phyloP scores from a whole-genome alignment of 805 yeast genomes.

The Metschnikowia anglica region DNA sequence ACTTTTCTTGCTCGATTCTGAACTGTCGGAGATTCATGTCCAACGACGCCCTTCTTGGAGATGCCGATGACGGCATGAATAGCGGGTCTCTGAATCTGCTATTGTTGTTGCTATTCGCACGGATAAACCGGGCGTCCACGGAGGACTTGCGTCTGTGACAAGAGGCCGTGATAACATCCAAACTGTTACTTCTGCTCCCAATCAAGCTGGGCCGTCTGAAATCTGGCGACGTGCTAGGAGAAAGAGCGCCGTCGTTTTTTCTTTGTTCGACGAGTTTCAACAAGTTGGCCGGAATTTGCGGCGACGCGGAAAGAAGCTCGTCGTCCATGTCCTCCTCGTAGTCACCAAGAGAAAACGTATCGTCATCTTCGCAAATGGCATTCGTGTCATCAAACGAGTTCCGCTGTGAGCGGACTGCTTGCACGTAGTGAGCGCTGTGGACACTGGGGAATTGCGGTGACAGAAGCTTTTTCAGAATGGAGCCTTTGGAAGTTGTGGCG shows the following conservation, averaged over 20 bases:
- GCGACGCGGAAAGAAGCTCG: conserved; percentile 56
- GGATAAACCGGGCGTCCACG: conserved; percentile 31
- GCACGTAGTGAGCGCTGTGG: neutral
- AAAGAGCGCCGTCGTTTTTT: conserved; percentile 24
- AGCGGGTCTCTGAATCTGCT: conserved; percentile 23
- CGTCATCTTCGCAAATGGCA: conserved; percentile 22
- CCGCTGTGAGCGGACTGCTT: neutral
- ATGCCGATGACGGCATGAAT: conserved; percentile 9
- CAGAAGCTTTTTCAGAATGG: conserved; percentile 4
- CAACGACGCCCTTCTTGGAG: conserved; percentile 17
- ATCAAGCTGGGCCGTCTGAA: conserved; percentile 15
- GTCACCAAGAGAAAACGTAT: conserved; percentile 23
- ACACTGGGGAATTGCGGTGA: conserved; percentile 2
- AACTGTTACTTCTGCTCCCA: conserved; percentile 24
- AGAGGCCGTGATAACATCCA: conserved; percentile 15
- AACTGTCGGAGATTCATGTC: conserved; percentile 18
- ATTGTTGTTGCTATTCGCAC: conserved; percentile 18
- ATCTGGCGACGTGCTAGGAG: conserved; percentile 36
- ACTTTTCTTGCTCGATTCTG: conserved; percentile 12
- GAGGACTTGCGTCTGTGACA: conserved; percentile 26
- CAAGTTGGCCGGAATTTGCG: conserved; percentile 65
- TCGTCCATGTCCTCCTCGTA: conserved; percentile 44
- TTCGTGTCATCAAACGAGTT: conserved; percentile 5
- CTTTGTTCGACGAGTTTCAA: conserved; percentile 54
- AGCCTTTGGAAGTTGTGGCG: neutral